Evolutionary conservation across 495 filamentous ascomycete species (phyloP).

Genomic region (Glonium stellatum): DNA sequence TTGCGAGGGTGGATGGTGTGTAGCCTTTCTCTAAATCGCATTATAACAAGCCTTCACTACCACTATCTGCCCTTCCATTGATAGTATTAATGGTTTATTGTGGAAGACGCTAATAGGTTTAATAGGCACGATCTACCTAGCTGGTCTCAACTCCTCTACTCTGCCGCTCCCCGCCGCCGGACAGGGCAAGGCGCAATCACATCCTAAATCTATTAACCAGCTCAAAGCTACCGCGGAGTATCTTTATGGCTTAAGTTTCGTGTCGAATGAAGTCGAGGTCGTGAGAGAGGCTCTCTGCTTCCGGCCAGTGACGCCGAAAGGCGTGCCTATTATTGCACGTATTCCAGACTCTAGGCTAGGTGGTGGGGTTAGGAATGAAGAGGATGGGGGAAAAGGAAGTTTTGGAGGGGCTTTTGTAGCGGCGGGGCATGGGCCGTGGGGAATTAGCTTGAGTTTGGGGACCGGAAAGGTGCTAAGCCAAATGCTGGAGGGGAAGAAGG

Average conservation of each 20-base stretch:
- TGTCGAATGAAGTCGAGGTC: not conserved
- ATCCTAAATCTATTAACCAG: not conserved
- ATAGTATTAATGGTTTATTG: no score
- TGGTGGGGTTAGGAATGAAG: slow-evolving; percentile 10
- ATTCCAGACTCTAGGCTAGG: slow-evolving; percentile 49
- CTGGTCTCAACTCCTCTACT: not conserved
- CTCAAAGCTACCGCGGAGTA: not conserved
- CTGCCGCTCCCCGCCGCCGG: not conserved
- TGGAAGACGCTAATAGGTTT: no score
- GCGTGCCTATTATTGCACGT: slow-evolving; percentile 53
- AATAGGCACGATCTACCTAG: not conserved
- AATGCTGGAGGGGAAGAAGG: slow-evolving; percentile 48
- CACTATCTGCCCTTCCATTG: no score
- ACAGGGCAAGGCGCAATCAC: not conserved
- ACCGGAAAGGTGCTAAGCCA: slow-evolving; percentile 62
- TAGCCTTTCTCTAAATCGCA: slow-evolving; percentile 42
- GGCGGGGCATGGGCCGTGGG: slow-evolving; percentile 52
- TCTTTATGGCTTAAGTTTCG: not conserved
- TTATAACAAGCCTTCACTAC: not conserved
- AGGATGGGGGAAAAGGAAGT: not conserved
- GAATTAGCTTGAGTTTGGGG: slow-evolving; percentile 55
- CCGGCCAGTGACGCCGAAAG: slow-evolving; percentile 55
- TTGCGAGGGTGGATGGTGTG: slow-evolving; percentile 53
- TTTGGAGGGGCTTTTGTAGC: not conserved
- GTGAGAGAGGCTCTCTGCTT: slow-evolving; percentile 44